A percentile compares a stretch with the other conserved stretches of the same genome.
Conservation (phyloP, 2,329 filamentous ascomycete species). For the Ceratocystis diversiconidia region DNA sequence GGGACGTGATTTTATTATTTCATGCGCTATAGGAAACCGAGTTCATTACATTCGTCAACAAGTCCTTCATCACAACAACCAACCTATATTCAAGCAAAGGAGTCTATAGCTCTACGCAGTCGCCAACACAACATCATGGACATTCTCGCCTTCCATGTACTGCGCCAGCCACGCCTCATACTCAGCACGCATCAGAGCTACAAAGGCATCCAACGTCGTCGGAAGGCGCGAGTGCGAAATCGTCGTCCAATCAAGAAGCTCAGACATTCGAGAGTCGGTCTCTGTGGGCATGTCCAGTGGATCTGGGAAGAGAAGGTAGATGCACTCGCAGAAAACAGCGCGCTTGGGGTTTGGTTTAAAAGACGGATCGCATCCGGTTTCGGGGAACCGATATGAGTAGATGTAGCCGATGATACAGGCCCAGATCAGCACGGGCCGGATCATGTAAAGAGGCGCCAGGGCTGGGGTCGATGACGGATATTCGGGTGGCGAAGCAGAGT, state of each 20-base stretch:
- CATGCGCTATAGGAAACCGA: neutral
- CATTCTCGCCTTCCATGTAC: neutral
- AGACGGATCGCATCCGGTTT: constrained; percentile 8
- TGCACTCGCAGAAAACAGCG: constrained; percentile 16
- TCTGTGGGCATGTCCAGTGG: constrained; percentile 2
- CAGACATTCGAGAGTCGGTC: constrained; percentile 12
- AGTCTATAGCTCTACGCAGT: neutral
- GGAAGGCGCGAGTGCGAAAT: constrained; percentile 16
- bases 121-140: neutral
- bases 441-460: constrained; percentile 6
- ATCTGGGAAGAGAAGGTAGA: constrained; percentile 13
- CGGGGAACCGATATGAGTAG: constrained; percentile 13
- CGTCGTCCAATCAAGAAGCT: constrained; percentile 14
- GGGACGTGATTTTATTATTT: neutral
- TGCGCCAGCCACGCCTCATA: constrained; percentile 10
- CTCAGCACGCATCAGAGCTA: constrained; percentile 14
- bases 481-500: neutral
- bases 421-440: constrained; percentile 16
- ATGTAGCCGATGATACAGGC: constrained; percentile 18
- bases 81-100: neutral
- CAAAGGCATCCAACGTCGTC: constrained; percentile 7
- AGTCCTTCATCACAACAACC: neutral
- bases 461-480: neutral
- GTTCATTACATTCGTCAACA: neutral
- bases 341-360: constrained; percentile 13